Evolutionary conservation across 2,329 filamentous ascomycete species (phyloP).

Genomic region (Fusarium oxysporum): DNA sequence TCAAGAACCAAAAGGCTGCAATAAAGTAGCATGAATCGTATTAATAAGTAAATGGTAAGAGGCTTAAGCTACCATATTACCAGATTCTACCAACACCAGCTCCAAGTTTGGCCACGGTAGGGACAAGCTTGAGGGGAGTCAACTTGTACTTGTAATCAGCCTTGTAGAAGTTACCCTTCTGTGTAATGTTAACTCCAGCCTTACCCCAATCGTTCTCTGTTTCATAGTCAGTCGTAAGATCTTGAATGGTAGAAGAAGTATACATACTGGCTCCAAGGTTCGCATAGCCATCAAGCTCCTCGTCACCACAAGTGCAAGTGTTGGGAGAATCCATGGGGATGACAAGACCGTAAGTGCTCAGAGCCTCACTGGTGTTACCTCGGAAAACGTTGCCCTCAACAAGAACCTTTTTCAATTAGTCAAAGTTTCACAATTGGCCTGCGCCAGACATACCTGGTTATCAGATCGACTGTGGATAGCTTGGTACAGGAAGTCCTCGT

Average conservation of each 20-base stretch:
- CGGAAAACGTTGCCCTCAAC: conserved; percentile 62
- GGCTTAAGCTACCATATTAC: rapidly evolving
- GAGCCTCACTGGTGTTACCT: conserved; percentile 59
- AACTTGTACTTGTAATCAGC: conserved; percentile 62
- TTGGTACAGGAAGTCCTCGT: conserved; percentile 60
- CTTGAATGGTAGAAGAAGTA: conserved; percentile 20
- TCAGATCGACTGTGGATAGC: conserved; percentile 62
- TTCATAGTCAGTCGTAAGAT: conserved; percentile 28
- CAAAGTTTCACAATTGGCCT: rapidly evolving
- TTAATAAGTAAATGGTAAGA: background rate
- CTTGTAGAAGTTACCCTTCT: conserved; percentile 60
- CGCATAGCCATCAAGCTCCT: conserved; percentile 65
- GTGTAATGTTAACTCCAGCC: conserved; percentile 63
- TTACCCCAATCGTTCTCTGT: conserved; percentile 60
- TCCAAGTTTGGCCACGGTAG: conserved; percentile 55
- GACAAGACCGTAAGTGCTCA: conserved; percentile 66
- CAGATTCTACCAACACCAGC: conserved; percentile 59
- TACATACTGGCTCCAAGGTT: conserved; percentile 64
- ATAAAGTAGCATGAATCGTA: background rate
- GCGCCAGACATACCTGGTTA: conserved; percentile 46
- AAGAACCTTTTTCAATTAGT: conserved; percentile 50
- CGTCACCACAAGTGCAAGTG: conserved; percentile 63
- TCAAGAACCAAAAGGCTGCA: too few species aligned
- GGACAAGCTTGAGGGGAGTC: conserved; percentile 58
- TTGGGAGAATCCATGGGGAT: conserved; percentile 67